A percentile compares a stretch with the other conserved stretches of the same genome.
Conservation (phyloP, 805 yeast genomes). For the Candida wancherniae region DNA sequence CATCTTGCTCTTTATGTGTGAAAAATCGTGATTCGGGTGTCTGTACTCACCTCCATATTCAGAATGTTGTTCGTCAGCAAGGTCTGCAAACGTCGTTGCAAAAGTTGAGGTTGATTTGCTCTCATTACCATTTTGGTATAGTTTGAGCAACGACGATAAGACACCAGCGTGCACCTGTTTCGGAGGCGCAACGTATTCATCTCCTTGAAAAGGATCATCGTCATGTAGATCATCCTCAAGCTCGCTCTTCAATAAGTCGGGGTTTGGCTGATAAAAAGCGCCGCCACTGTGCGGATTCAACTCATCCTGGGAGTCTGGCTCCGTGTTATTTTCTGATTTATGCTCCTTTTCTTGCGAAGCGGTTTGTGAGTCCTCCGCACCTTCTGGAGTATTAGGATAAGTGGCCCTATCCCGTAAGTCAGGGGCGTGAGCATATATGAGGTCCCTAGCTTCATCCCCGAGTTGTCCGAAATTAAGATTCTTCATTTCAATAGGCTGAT, state of each 20-base stretch:
- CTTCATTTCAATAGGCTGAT: constrained; percentile 42
- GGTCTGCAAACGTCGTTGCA: constrained; percentile 19
- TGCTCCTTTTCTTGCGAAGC: constrained; percentile 7
- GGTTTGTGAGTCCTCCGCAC: constrained; percentile 2
- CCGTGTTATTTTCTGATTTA: too few species aligned
- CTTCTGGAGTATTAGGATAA: too few species aligned
- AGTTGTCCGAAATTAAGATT: constrained; percentile 39
- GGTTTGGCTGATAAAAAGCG: constrained; percentile 37
- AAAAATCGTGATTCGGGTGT: constrained; percentile 19
- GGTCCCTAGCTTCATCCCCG: constrained; percentile 49
- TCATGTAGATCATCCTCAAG: constrained; percentile 28
- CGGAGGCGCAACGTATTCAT: constrained; percentile 50
- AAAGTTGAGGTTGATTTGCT: constrained; percentile 24
- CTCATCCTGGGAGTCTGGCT: constrained; percentile 3
- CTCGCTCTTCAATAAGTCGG: constrained; percentile 38
- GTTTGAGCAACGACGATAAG: constrained; percentile 65
- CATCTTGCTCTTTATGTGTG: constrained; percentile 27
- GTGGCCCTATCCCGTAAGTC: constrained; percentile 12
- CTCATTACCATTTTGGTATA: constrained; percentile 52
- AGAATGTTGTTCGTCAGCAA: constrained; percentile 21
- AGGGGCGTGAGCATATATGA: constrained; percentile 48
- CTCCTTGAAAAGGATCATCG: constrained; percentile 24
- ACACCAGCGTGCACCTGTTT: constrained; percentile 79
- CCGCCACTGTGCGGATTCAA: constrained; percentile 2
- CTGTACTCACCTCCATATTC: constrained; percentile 5